Base-by-base conservation (phyloP, 345 rosid genomes). In the Salix arbutifolia region DNA sequence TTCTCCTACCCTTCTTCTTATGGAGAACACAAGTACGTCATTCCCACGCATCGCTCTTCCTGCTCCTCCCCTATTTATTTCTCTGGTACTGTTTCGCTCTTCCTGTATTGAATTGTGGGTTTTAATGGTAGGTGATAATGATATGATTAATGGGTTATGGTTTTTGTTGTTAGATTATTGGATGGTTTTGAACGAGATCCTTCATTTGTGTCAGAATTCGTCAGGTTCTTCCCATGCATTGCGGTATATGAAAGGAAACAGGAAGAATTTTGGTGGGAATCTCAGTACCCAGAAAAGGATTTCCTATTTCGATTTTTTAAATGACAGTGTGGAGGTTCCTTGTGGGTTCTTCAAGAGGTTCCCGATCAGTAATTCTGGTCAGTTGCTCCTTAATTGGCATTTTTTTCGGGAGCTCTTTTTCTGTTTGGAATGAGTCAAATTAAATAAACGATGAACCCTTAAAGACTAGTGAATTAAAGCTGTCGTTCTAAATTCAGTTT, bases 1-100 rank as follows among this genome's bases (percentile, higher is more conserved):
- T 95, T 93, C 87, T 80, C 90, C 4, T 95, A 89, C 75, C 97
- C 97, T 76, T 62, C 85, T 53, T 87, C 94, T 74, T 95, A 95
- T 48, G 96, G 97, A 74, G 86, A 88, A 65, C 97, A 93, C 89
- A 95, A 95, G 81, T 89, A 95, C 66, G 94, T 92, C 80, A 79
- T 91, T 81, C 85, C 92, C 52, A 87, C 98, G 18, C 86, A 86
- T 61, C 90, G 90, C 82, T 73, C 89, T 56, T 74, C 88, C 46
- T 95, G 98, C 78, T 88, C 93, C 66, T 88, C 90, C 80, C 90
- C 96, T 67, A 78, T 91, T 66, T 84, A 52, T 61, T 91, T 93
- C 90, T 84, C 91, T 18, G 98, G 97, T 92, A 65, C 5, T 14
- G 35, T 44, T 33, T 30, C n/a, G 35, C 12, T 65, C 28, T 16